These are phyloP conservation scores for Penicillium manginii DNA, from an alignment of 495 filamentous ascomycete genomes.

Conservation along the genomic window DNA sequence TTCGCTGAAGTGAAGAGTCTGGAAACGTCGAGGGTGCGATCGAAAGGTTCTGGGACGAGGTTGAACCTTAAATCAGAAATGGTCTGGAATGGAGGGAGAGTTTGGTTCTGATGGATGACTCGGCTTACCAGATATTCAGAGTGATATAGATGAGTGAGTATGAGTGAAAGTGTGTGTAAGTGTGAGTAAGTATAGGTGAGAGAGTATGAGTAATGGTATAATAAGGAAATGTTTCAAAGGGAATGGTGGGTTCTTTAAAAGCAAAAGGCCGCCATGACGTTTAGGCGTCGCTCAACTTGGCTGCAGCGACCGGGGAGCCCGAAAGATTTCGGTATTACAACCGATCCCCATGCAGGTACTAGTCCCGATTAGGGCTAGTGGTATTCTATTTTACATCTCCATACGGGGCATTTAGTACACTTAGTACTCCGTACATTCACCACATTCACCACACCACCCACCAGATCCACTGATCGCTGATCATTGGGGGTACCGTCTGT, in stretches of 20 bases:
- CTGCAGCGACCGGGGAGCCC: conserved; percentile 5
- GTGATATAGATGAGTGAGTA: conserved; percentile 23
- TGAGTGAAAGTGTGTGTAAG: background rate
- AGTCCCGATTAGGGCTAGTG: conserved; percentile 12
- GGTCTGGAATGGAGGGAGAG: conserved; percentile 13
- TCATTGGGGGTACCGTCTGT: background rate
- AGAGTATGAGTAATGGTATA: conserved; percentile 24
- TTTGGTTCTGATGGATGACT: conserved; percentile 27
- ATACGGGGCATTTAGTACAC: background rate
- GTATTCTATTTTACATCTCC: background rate
- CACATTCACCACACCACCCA: too few species aligned
- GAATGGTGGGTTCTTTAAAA: conserved; percentile 6
- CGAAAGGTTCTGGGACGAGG: conserved; percentile 9
- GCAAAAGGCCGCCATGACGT: conserved; percentile 20
- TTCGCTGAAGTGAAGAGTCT: conserved; percentile 35
- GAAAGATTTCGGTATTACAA: conserved; percentile 15
- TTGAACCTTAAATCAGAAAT: conserved; percentile 24
- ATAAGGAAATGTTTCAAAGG: too few species aligned
- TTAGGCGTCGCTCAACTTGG: background rate
- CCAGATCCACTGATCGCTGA: conserved; percentile 6
- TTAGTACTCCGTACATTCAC: background rate
- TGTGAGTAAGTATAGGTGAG: conserved; percentile 7
- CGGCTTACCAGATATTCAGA: conserved; percentile 4
- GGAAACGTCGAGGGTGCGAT: conserved; percentile 39
- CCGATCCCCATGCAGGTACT: conserved; percentile 6